Evolutionary conservation across 2,329 filamentous ascomycete genomes (phyloP).

Genomic region (Lasiodiplodia citricola): DNA sequence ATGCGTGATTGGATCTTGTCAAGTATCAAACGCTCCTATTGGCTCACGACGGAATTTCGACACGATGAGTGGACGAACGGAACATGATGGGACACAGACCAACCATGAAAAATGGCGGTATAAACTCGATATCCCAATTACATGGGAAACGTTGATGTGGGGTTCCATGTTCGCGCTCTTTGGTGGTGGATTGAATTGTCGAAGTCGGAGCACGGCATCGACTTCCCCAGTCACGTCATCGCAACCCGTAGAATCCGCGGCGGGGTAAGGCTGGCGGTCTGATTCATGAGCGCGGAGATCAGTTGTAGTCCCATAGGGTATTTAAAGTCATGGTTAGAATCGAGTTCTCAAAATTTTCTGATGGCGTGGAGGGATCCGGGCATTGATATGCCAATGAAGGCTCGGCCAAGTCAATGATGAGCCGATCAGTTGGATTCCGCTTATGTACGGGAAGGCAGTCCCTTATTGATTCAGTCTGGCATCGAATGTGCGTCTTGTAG

Average conservation of each 20-base stretch:
- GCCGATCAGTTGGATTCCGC: background rate
- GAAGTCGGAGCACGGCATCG: constrained; percentile 15
- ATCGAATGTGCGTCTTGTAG: background rate
- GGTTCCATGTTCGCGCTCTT: background rate
- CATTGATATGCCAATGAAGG: background rate
- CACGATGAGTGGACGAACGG: background rate
- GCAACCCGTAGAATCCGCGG: background rate
- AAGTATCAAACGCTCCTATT: background rate
- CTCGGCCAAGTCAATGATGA: background rate
- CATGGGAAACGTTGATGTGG: background rate
- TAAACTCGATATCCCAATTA: background rate
- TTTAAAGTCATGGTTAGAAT: background rate
- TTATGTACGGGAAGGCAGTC: background rate
- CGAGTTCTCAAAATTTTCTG: background rate
- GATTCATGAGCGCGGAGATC: background rate
- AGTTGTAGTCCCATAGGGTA: background rate
- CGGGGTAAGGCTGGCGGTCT: background rate
- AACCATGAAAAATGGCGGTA: background rate
- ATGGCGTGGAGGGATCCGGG: background rate
- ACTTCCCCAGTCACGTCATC: constrained; percentile 19
- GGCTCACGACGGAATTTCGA: background rate
- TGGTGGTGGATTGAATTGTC: background rate
- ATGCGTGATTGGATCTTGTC: background rate
- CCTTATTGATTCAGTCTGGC: background rate
- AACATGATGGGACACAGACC: background rate